phyloP scores from a whole-genome alignment of 371 early-diverging fungal genomes.

The Mortierella sp. region DNA sequence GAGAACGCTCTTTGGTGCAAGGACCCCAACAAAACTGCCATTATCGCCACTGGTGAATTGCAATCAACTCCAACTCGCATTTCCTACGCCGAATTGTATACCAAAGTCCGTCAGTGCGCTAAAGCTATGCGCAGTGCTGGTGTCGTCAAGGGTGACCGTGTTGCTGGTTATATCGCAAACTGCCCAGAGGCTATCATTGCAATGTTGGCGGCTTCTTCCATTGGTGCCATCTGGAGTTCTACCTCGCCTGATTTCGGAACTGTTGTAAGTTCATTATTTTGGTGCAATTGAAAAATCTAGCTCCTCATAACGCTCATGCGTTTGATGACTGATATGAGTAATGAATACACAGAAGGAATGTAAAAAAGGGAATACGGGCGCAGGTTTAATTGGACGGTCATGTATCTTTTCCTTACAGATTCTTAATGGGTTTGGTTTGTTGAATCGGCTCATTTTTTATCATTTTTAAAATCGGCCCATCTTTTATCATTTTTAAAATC shows the following conservation, averaged over 20 bases:
- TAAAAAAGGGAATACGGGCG: conserved; percentile 5
- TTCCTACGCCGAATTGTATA: conserved; percentile 84
- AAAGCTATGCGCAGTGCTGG: conserved; percentile 81
- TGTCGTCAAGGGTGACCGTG: conserved; percentile 88
- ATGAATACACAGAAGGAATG: conserved; percentile 10
- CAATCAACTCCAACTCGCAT: conserved; percentile 51
- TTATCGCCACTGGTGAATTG: conserved; percentile 76
- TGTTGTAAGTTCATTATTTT: conserved; percentile 60
- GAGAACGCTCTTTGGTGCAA: conserved; percentile 88
- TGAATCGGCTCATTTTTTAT: conserved; percentile 15
- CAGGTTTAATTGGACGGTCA: conserved; percentile 11
- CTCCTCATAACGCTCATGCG: too few relatives aligned
- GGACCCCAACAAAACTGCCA: conserved; percentile 74
- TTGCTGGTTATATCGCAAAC: conserved; percentile 91
- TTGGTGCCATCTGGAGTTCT: conserved; percentile 97
- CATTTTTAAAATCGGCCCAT: conserved; percentile 1
- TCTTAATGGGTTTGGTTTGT: conserved; percentile 3
- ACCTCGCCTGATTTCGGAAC: conserved; percentile 97
- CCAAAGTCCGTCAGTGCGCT: conserved; percentile 78
- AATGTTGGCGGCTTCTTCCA: conserved; percentile 92
- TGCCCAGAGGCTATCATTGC: conserved; percentile 65
- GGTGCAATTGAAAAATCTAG: too few relatives aligned
- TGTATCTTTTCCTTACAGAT: neutral
- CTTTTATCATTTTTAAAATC: conserved; percentile 5
- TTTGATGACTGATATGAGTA: neutral